Evolutionary conservation across 352 stramenopile genomes (phyloP).

Genomic region (Pythium aquatile): DNA sequence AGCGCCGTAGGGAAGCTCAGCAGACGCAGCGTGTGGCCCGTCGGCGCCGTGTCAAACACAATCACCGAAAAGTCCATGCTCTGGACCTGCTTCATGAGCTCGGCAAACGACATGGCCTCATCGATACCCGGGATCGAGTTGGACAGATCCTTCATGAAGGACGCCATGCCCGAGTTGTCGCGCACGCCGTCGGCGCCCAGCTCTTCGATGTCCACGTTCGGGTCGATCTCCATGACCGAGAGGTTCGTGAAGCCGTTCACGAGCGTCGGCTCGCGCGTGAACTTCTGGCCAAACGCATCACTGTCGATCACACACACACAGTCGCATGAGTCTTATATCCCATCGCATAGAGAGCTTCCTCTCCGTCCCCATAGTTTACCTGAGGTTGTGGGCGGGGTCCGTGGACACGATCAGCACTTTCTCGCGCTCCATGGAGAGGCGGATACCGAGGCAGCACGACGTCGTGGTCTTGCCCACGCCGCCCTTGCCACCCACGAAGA

Average conservation of each 20-base stretch:
- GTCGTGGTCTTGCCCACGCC: slow-evolving; percentile 97
- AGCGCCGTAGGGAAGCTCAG: slow-evolving; percentile 98
- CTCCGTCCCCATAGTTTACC: slow-evolving; percentile 27
- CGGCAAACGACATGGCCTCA: slow-evolving; percentile 98
- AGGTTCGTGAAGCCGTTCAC: slow-evolving; percentile 98
- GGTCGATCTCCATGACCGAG: slow-evolving; percentile 99
- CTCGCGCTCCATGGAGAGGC: slow-evolving; percentile 86
- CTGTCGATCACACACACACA: slow-evolving; percentile 28
- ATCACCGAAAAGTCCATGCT: slow-evolving; percentile 98
- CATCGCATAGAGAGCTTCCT: too few relatives aligned
- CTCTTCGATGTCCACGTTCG: slow-evolving; percentile 85
- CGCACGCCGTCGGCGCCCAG: slow-evolving; percentile 79
- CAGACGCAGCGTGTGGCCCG: slow-evolving; percentile 96
- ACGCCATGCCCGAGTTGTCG: slow-evolving; percentile 88
- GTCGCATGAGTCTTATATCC: too few relatives aligned
- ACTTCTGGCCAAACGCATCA: slow-evolving; percentile 99
- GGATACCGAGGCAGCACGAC: slow-evolving; percentile 96
- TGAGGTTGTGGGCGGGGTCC: slow-evolving; percentile 99
- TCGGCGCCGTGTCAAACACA: slow-evolving; percentile 98
- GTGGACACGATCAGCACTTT: slow-evolving; percentile 99
- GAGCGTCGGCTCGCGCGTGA: slow-evolving; percentile 95
- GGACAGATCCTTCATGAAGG: slow-evolving; percentile 96
- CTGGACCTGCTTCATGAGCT: slow-evolving; percentile 99
- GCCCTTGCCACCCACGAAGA: slow-evolving; percentile 95
- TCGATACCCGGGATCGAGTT: slow-evolving; percentile 99